phyloP scores from a whole-genome alignment of 306 rosid genomes.

The Cicer arietinum region DNA sequence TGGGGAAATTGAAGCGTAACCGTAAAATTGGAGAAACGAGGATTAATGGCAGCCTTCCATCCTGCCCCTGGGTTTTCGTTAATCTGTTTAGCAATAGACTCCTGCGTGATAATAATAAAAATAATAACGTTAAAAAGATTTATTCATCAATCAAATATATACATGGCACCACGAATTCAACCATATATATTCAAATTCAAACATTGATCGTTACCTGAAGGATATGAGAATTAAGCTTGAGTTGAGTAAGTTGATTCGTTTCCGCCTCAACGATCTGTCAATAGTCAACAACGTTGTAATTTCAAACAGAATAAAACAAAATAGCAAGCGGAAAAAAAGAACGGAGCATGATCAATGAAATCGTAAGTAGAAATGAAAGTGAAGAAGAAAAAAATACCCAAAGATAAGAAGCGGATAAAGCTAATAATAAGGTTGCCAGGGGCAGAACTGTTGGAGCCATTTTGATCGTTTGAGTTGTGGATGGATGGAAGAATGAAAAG shows the following conservation, averaged over 20 bases:
- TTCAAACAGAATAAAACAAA: neutral
- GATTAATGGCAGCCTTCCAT: constrained; percentile 83
- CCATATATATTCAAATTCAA: neutral
- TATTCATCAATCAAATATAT: neutral
- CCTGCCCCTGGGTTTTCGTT: constrained; percentile 79
- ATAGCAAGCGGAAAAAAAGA: neutral
- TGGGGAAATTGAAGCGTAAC: constrained; percentile 52
- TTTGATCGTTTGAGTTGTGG: neutral
- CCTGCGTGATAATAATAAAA: constrained; percentile 49
- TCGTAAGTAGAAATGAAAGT: neutral
- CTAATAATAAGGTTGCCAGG: constrained; percentile 40
- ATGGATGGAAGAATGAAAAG: neutral
- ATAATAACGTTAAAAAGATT: constrained; percentile 2
- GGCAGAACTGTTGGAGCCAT: constrained; percentile 43
- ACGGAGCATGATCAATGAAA: neutral
- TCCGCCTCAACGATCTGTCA: constrained; percentile 61
- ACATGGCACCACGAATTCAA: no score
- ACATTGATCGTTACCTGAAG: constrained; percentile 65
- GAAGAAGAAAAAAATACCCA: constrained; percentile 40
- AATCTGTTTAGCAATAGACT: constrained; percentile 66
- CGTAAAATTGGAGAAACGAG: constrained; percentile 77
- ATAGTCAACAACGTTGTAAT: neutral
- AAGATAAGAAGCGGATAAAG: constrained; percentile 36
- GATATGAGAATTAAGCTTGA: constrained; percentile 66
- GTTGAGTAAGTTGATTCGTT: constrained; percentile 41